Percentiles rank a stretch among this genome's conserved stretches.
Evolutionary conservation across 176 grass and related monocot species (phyloP).

Genomic region (Pontederia paniculata): DNA sequence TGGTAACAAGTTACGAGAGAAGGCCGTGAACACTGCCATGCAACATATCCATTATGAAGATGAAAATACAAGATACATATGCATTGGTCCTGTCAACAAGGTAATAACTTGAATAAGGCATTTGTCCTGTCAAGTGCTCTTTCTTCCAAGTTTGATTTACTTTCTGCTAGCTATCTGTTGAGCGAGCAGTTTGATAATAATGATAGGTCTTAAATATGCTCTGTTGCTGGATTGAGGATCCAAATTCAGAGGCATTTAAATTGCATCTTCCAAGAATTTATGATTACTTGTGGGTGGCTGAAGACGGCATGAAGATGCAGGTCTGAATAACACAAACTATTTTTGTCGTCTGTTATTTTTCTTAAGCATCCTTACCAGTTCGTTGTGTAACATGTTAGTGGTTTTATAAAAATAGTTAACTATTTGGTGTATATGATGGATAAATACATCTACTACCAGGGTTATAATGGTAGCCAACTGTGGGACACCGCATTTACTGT

Average conservation of each 20-base stretch:
- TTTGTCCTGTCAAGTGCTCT: neutral
- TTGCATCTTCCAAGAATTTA: conserved; percentile 64
- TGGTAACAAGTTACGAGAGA: conserved; percentile 71
- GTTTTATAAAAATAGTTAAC: neutral
- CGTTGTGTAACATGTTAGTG: neutral
- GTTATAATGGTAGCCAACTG: conserved; percentile 83
- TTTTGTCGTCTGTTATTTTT: neutral
- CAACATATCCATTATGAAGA: conserved; percentile 98
- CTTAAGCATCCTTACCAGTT: neutral
- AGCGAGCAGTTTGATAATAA: no score
- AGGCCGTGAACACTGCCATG: conserved; percentile 58
- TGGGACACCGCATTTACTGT: conserved; percentile 84
- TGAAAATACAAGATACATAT: conserved; percentile 90
- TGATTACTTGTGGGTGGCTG: conserved; percentile 87
- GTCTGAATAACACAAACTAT: conserved; percentile 15
- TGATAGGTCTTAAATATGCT: conserved; percentile 86
- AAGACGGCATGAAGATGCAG: conserved; percentile 99
- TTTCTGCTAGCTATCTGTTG: neutral
- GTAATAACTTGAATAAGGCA: conserved; percentile 17
- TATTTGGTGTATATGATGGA: no score
- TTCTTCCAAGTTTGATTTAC: neutral
- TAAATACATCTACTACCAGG: conserved; percentile 20
- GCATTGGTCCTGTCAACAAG: conserved; percentile 98
- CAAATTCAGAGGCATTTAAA: conserved; percentile 87
- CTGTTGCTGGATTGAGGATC: conserved; percentile 90